phyloP scores from a whole-genome alignment of 768 basidiomycete genomes.

The Cystobasidiopsis lactophilus region DNA sequence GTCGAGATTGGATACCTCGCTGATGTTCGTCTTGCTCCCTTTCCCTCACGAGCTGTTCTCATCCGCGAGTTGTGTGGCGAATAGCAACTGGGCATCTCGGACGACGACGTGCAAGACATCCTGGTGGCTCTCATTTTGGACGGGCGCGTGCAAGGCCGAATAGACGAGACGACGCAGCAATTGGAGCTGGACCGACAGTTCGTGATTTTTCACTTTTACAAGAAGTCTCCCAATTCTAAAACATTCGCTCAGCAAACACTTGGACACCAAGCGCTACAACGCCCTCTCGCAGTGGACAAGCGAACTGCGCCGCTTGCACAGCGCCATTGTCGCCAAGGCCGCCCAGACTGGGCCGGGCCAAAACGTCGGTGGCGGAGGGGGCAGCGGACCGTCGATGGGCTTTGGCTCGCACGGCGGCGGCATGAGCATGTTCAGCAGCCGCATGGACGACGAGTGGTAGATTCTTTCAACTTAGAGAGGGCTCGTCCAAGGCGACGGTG shows the following conservation, averaged over 20 bases:
- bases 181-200: conserved; percentile 65
- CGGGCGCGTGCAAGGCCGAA: conserved; percentile 86
- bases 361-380: too few species aligned
- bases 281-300: conserved; percentile 64
- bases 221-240: neutral
- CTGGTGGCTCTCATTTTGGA: conserved; percentile 83
- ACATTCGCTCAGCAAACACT: conserved; percentile 40
- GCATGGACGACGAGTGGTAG: too few species aligned
- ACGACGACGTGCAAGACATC: conserved; percentile 76
- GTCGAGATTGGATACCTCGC: conserved; percentile 83
- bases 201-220: conserved; percentile 4
- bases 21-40: conserved; percentile 34
- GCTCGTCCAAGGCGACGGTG: too few species aligned
- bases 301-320: conserved; percentile 54
- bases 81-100: conserved; percentile 92
- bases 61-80: neutral
- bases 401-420: too few species aligned
- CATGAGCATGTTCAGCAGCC: too few species aligned
- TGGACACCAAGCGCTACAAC: conserved; percentile 66
- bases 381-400: too few species aligned
- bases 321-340: conserved; percentile 49
- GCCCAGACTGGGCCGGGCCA: conserved; percentile 7
- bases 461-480: too few species aligned
- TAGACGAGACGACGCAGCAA: conserved; percentile 87
- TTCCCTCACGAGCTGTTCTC: too few species aligned